phyloP scores from a whole-genome alignment of 1,284 basidiomycete genomes.

The Chondrostereum purpureum region DNA sequence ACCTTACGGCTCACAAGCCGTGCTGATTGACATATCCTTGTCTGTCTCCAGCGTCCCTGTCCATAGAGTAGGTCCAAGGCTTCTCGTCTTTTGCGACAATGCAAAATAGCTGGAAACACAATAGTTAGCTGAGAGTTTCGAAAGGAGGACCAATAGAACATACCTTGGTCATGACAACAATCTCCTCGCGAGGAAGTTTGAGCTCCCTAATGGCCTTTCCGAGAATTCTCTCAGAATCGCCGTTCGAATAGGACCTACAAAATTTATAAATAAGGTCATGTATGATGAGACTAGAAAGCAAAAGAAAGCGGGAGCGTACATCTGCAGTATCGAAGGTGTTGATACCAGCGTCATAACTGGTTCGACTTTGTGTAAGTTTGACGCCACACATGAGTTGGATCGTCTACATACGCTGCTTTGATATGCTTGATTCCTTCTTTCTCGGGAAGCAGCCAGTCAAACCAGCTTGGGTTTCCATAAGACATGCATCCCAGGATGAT shows the following conservation, averaged over 20 bases:
- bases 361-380: neutral
- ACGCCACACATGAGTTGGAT: neutral
- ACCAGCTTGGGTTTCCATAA: conserved; percentile 24
- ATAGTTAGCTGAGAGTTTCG: neutral
- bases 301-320: conserved; percentile 4
- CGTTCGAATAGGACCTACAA: conserved; percentile 37
- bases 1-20: conserved; percentile 32
- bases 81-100: conserved; percentile 3
- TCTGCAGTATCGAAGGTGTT: conserved; percentile 39
- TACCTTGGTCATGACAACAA: conserved; percentile 54
- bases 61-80: neutral
- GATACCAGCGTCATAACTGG: conserved; percentile 28
- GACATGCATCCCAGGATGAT: conserved; percentile 33
- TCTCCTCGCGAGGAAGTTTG: conserved; percentile 46
- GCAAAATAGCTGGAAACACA: conserved; percentile 7
- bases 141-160: conserved; percentile 2
- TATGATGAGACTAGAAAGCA: neutral
- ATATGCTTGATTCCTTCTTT: conserved; percentile 28
- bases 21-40: conserved; percentile 31
- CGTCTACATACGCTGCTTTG: conserved; percentile 20
- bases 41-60: conserved; percentile 11
- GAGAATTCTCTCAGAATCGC: conserved; percentile 46
- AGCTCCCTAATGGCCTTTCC: conserved; percentile 54
- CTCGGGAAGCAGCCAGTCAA: conserved; percentile 26
- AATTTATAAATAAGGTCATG: neutral